These are phyloP conservation scores for Lentinula raphanica DNA, from an alignment of 768 basidiomycete species.

Conservation along the genomic window DNA sequence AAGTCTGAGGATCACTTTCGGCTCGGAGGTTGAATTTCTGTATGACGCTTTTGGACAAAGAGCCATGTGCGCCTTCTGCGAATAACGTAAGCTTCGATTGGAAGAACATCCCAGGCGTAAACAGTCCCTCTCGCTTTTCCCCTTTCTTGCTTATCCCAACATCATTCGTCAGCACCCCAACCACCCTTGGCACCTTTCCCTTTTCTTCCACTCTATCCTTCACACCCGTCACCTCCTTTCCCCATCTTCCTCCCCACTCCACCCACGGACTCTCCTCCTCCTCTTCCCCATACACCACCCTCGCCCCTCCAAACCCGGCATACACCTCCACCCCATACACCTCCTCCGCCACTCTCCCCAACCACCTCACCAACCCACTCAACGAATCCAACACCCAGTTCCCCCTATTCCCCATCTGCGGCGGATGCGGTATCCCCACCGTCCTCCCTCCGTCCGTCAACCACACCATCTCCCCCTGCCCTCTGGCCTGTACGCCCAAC, in stretches of 20 bases:
- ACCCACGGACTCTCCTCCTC: constrained; percentile 37
- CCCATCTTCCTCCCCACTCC: constrained; percentile 12
- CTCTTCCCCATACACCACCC: constrained; percentile 64
- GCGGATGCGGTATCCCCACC: constrained; percentile 89
- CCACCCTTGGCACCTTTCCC: constrained; percentile 42
- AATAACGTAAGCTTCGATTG: constrained; percentile 86
- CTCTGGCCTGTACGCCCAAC: constrained; percentile 73
- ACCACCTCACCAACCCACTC: constrained; percentile 85
- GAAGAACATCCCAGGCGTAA: constrained; percentile 97
- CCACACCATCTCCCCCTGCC: constrained; percentile 78
- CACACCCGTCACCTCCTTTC: constrained; percentile 17
- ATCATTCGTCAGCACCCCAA: constrained; percentile 88
- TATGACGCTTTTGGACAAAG: constrained; percentile 75
- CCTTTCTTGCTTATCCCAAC: too few species aligned
- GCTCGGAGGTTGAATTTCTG: constrained; percentile 68
- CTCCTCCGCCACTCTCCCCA: constrained; percentile 76
- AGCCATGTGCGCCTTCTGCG: constrained; percentile 94
- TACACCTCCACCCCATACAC: constrained; percentile 89
- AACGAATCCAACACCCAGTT: constrained; percentile 94
- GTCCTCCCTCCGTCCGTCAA: constrained; percentile 52
- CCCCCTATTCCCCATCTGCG: constrained; percentile 87
- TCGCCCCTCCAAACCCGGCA: constrained; percentile 92
- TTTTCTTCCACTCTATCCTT: constrained; percentile 5
- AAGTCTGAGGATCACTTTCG: constrained; percentile 81
- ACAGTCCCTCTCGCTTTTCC: too few species aligned